These are phyloP conservation scores for Dendrobium chrysotoxum DNA, from an alignment of 106 monocot species.

Conservation along the genomic window DNA sequence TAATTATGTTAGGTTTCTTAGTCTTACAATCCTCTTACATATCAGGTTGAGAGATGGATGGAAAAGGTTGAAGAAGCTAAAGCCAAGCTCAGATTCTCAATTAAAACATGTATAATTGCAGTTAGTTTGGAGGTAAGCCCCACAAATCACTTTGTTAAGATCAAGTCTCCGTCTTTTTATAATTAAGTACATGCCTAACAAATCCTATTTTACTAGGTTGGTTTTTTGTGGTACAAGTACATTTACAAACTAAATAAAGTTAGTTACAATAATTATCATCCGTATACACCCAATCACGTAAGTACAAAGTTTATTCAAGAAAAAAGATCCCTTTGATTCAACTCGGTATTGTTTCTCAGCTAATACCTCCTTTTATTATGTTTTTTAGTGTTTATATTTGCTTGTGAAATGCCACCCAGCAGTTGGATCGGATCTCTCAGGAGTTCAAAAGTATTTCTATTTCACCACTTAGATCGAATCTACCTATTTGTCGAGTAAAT, in stretches of 20 bases:
- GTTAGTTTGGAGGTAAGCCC: conserved; percentile 44
- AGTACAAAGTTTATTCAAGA: conserved; percentile 7
- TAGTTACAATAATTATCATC: conserved; percentile 85
- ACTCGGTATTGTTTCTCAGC: not conserved
- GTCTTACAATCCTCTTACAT: not conserved
- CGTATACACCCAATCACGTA: conserved; percentile 92
- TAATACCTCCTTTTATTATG: not conserved
- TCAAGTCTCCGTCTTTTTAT: not conserved
- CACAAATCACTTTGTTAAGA: not conserved
- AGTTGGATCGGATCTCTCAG: too few relatives aligned
- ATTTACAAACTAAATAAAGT: conserved; percentile 94
- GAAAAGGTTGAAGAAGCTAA: conserved; percentile 92
- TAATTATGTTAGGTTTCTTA: not conserved
- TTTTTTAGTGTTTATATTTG: conserved; percentile 74
- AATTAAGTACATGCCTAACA: not conserved
- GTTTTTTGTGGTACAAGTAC: conserved; percentile 87
- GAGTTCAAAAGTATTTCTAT: too few relatives aligned
- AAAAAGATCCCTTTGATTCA: not conserved
- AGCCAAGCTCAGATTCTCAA: conserved; percentile 38
- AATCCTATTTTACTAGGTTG: conserved; percentile 40
- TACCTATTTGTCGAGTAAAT: too few relatives aligned
- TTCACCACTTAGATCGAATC: too few relatives aligned
- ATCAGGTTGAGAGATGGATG: conserved; percentile 90
- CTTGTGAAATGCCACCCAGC: conserved; percentile 79
- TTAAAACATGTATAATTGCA: conserved; percentile 60